Base-by-base conservation (phyloP, 129 eudicot species). In the Tagetes patula region DNA sequence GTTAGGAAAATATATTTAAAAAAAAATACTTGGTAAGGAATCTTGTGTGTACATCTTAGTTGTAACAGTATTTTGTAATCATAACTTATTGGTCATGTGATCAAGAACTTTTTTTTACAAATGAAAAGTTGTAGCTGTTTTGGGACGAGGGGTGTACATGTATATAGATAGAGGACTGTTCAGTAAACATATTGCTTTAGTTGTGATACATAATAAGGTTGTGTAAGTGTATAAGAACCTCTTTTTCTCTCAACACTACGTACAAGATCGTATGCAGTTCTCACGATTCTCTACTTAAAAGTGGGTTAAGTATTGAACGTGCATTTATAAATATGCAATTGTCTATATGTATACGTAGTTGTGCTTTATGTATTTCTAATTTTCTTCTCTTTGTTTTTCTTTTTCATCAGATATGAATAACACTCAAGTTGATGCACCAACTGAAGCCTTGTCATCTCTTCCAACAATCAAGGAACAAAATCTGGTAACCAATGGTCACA, bases 391-490 rank as follows among this genome's bases (percentile, higher is more conserved):
- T 41, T 36, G 13, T 33, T 9, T 60, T 3, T 33, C 8, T 34
- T 61, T 67, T 36, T 70, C 69, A 69, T 73, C 82, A 80, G 89
- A 63, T 82, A 39, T 60, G 62, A 86, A 76, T 64, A 70, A 43
- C 58, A 73, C 85, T 55, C 73, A 52, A 50, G 81, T 78, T 74
- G 53, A 68, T 76, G 58, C 31, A 43, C 80, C 58, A 2, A 52
- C 69, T 31, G 85, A 84, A 69, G 33, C 65, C 50, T 65, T 62
- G 70, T 65, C 80, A 13, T 58, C 85, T 48, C 69, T 65, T 55
- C 82, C 87, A 59, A 74, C 84, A 33, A 72, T 78, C 36, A 56
- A 81, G 77, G 85, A 67, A 58, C 87, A 79, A 61, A 77, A 70
- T 74, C 84, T 77, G 92, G 96, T 89, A 80, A 39, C 56, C 66